These are phyloP conservation scores for Xylaria sp. DNA, from an alignment of 2,329 filamentous ascomycete species.

Conservation along the genomic window DNA sequence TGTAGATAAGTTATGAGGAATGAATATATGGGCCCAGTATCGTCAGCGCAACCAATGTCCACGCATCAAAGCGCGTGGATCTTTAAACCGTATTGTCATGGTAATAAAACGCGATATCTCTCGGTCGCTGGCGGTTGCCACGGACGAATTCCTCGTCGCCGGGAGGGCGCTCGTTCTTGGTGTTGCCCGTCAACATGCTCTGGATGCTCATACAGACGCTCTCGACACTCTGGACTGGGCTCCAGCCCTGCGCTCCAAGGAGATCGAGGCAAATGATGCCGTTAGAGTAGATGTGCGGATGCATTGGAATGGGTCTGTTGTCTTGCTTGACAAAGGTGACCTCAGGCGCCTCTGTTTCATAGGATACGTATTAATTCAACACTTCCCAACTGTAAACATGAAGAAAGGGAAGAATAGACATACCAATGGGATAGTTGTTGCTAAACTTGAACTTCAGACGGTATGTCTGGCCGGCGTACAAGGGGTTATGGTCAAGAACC, in stretches of 20 bases:
- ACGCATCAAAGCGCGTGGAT: neutral
- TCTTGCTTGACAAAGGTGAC: conserved; percentile 73
- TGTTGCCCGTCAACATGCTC: conserved; percentile 96
- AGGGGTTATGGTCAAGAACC: conserved; percentile 83
- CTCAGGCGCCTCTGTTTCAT: conserved; percentile 74
- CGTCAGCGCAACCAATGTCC: conserved; percentile 1
- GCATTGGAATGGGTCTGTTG: conserved; percentile 73
- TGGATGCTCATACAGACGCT: conserved; percentile 96
- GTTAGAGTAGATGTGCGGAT: conserved; percentile 97
- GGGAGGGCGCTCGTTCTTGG: conserved; percentile 80
- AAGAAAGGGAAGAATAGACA: conserved; percentile 16
- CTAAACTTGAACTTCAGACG: conserved; percentile 84
- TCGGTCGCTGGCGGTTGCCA: conserved; percentile 70
- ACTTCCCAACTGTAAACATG: neutral
- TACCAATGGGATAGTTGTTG: conserved; percentile 84
- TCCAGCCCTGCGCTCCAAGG: conserved; percentile 84
- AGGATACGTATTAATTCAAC: conserved; percentile 11
- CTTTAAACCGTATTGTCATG: conserved; percentile 74
- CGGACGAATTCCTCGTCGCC: conserved; percentile 87
- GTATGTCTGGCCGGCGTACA: conserved; percentile 77
- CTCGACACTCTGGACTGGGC: conserved; percentile 93
- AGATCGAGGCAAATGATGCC: conserved; percentile 97
- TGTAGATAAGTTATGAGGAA: neutral
- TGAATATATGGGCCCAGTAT: neutral
- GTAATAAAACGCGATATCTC: conserved; percentile 90